Evolutionary conservation across 225 moss, liverwort and hornwort species (phyloP).

Genomic region (Thuidium tamariscinum): DNA sequence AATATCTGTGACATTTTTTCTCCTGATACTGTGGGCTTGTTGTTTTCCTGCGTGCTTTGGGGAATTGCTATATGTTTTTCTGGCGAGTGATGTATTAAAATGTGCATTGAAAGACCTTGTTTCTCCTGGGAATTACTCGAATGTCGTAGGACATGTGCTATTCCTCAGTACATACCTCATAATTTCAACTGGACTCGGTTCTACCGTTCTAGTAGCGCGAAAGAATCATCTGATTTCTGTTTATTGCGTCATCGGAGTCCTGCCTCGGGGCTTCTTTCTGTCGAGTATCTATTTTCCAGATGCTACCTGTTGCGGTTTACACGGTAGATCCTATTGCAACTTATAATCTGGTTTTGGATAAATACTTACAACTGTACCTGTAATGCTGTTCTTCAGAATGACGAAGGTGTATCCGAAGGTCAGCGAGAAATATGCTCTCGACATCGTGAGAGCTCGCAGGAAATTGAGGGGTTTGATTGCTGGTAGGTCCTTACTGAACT

Average conservation of each 20-base stretch:
- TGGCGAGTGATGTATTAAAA: too few relatives aligned
- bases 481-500: slow-evolving; percentile 14
- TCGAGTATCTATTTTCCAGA: neutral
- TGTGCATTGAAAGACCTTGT: too few relatives aligned
- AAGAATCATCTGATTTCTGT: neutral
- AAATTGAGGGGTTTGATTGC: slow-evolving; percentile 69
- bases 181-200: neutral
- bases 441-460: slow-evolving; percentile 55
- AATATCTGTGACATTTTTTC: too few relatives aligned
- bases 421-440: slow-evolving; percentile 60
- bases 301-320: neutral
- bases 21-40: too few relatives aligned
- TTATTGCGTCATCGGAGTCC: neutral
- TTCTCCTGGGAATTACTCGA: too few relatives aligned
- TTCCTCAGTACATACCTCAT: too few relatives aligned
- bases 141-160: neutral
- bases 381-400: slow-evolving; percentile 8
- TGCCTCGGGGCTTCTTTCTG: too few relatives aligned
- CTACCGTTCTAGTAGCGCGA: neutral
- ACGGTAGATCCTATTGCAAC: neutral
- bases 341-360: too few relatives aligned
- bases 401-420: slow-evolving; percentile 72
- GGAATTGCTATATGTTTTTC: too few relatives aligned
- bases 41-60: neutral
- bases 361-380: neutral